Conservation (phyloP, 208 protist genomes). For the Zelonia costaricensis region DNA sequence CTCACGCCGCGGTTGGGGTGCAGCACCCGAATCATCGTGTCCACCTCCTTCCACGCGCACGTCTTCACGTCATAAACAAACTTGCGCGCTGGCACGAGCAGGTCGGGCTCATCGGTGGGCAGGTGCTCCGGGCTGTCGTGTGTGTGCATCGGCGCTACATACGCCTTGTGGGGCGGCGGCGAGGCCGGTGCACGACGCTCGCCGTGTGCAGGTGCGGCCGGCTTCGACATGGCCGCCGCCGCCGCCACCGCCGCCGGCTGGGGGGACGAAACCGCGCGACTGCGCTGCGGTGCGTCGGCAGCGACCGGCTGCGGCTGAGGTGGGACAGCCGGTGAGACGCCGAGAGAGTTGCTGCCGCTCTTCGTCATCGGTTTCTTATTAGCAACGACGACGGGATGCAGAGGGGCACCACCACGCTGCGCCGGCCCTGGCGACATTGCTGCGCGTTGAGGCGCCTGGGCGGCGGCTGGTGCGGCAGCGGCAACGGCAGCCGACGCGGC, state of each 20-base stretch:
- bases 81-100: slow-evolving; percentile 50
- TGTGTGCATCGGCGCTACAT: slow-evolving; percentile 17
- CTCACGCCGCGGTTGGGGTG: slow-evolving; percentile 51
- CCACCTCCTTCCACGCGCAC: slow-evolving; percentile 58
- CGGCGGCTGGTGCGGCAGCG: not conserved
- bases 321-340: not conserved
- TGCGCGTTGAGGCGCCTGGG: no score
- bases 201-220: not conserved
- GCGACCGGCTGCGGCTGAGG: no score
- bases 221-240: not conserved
- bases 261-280: not conserved
- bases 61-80: slow-evolving; percentile 66
- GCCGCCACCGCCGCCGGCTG: no score
- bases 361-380: not conserved
- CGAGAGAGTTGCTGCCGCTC: not conserved
- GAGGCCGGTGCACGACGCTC: not conserved
- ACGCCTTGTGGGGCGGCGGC: not conserved
- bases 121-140: slow-evolving; percentile 19
- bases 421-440: not conserved
- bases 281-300: no score
- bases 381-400: not conserved
- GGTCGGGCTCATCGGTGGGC: slow-evolving; percentile 30
- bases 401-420: no score
- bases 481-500: not conserved
- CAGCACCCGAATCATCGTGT: slow-evolving; percentile 62